phyloP scores from a whole-genome alignment of 441 rosid genomes.

The Adansonia gregorii region DNA sequence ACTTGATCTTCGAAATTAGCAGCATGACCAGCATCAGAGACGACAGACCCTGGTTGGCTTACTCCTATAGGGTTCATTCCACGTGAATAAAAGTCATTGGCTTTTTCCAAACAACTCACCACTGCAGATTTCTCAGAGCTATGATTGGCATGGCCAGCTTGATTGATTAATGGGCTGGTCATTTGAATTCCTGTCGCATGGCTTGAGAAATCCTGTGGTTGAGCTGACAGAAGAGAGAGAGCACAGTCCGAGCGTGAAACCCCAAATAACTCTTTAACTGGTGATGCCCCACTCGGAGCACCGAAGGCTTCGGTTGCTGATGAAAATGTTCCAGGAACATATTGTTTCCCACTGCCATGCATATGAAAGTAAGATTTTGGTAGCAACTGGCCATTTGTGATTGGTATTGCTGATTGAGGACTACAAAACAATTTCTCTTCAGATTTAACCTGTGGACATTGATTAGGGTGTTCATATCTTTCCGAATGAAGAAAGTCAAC shows the following conservation, averaged over 20 bases:
- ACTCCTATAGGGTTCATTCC: slow-evolving; percentile 7
- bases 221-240: slow-evolving; percentile 87
- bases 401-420: slow-evolving; percentile 39
- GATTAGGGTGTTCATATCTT: slow-evolving; percentile 37
- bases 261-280: slow-evolving; percentile 45
- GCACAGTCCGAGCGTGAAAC: slow-evolving; percentile 52
- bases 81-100: slow-evolving; percentile 23
- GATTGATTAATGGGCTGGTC: slow-evolving; percentile 32
- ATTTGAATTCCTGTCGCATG: slow-evolving; percentile 47
- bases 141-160: slow-evolving; percentile 28
- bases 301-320: slow-evolving; percentile 37
- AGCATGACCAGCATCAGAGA: slow-evolving; percentile 36
- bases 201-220: slow-evolving; percentile 44
- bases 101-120: slow-evolving; percentile 37
- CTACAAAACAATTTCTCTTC: slow-evolving; percentile 40
- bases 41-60: slow-evolving; percentile 22
- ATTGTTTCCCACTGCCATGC: slow-evolving; percentile 34
- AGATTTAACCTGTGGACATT: slow-evolving; percentile 41
- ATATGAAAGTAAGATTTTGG: slow-evolving; percentile 41
- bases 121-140: slow-evolving; percentile 32
- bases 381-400: slow-evolving; percentile 34
- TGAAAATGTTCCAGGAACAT: slow-evolving; percentile 30
- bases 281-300: slow-evolving; percentile 41
- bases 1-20: slow-evolving; percentile 33
- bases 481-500: slow-evolving; percentile 35